A percentile compares a stretch with the other conserved stretches of the same genome.
These are phyloP conservation scores for Anacardium occidentale DNA, from an alignment of 345 rosid genomes.

Conservation along the genomic window DNA sequence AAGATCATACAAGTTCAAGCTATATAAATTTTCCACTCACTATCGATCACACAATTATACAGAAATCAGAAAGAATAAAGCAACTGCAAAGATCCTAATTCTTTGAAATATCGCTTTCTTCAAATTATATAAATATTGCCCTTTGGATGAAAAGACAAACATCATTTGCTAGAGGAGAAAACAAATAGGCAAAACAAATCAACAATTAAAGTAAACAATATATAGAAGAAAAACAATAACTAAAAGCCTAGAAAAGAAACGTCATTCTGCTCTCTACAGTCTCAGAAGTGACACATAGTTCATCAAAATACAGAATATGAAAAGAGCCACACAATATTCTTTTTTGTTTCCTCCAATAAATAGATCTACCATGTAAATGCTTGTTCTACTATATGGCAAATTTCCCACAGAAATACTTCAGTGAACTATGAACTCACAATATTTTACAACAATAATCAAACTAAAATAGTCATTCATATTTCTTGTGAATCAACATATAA, in stretches of 20 bases:
- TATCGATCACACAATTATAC: background rate
- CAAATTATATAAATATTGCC: background rate
- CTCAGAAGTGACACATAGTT: background rate
- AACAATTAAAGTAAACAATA: background rate
- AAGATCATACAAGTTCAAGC: background rate
- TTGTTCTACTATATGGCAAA: background rate
- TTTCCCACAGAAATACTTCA: background rate
- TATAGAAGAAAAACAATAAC: background rate
- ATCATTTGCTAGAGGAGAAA: background rate
- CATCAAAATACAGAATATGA: background rate
- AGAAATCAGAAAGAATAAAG: background rate
- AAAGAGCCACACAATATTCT: background rate
- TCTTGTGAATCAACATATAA: background rate
- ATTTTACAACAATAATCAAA: background rate
- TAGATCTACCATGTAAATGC: background rate
- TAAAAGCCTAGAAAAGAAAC: background rate
- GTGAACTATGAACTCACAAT: background rate
- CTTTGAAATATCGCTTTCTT: background rate
- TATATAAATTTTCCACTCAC: background rate
- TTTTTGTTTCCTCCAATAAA: background rate
- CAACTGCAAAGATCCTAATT: background rate
- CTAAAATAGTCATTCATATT: conserved; percentile 1
- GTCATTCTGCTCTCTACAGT: background rate
- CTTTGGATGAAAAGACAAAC: background rate
- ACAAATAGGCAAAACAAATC: background rate